Evolutionary conservation across 306 rosid genomes (phyloP).

Genomic region (Luffa aegyptiaca): DNA sequence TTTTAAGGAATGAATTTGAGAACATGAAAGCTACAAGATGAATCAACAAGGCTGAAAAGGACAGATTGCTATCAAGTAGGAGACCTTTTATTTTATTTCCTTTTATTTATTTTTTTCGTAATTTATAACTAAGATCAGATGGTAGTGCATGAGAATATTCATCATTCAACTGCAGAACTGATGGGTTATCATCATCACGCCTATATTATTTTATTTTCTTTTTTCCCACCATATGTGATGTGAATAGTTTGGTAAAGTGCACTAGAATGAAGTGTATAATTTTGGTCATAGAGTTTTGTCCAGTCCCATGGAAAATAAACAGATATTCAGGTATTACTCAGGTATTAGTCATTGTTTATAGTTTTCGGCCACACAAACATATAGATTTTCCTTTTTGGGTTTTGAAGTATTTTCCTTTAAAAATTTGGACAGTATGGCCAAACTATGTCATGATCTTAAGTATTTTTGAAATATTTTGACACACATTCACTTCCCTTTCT

Average conservation of each 20-base stretch:
- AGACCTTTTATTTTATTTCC: not conserved
- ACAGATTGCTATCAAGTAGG: conserved; percentile 1
- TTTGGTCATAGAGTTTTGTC: not conserved
- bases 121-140: not conserved
- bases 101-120: not conserved
- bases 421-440: not conserved
- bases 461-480: too few relatives aligned
- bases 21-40: not conserved
- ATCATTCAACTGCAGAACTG: not conserved
- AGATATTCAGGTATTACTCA: not conserved
- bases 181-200: not conserved
- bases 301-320: not conserved
- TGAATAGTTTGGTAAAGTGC: not conserved
- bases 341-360: not conserved
- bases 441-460: not conserved
- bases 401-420: not conserved
- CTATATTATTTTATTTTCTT: not conserved
- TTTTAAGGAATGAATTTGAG: not conserved
- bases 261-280: not conserved
- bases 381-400: not conserved
- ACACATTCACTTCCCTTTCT: too few relatives aligned
- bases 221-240: not conserved
- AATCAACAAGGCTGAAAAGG: not conserved
- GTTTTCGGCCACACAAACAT: not conserved
- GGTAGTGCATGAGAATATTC: not conserved